A percentile compares a stretch with the other conserved stretches of the same genome.
Evolutionary conservation across 305 asterid species (phyloP).

Genomic region (Vinca major): DNA sequence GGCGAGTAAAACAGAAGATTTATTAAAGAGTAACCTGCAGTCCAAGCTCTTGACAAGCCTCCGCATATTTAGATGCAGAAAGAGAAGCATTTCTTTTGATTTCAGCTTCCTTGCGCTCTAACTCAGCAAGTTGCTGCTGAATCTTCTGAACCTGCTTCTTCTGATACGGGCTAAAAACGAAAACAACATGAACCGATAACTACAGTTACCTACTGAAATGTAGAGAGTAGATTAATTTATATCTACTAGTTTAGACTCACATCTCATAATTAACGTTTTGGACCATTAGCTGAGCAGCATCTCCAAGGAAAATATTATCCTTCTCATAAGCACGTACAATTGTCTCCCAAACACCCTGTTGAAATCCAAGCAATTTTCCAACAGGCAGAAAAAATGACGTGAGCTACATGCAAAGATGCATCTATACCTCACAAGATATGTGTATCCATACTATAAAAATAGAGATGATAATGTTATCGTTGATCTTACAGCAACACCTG

Average conservation of each 20-base stretch:
- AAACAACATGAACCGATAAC: conserved; percentile 15
- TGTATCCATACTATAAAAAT: conserved; percentile 4
- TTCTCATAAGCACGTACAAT: conserved; percentile 83
- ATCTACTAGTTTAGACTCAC: conserved; percentile 32
- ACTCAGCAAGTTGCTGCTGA: conserved; percentile 85
- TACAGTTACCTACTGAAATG: neutral
- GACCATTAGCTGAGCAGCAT: conserved; percentile 92
- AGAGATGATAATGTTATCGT: conserved; percentile 17
- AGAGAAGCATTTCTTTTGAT: conserved; percentile 88
- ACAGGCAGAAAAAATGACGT: conserved; percentile 4
- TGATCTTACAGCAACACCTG: conserved; percentile 96
- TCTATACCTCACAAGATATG: neutral
- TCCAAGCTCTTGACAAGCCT: conserved; percentile 95
- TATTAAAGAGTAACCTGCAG: conserved; percentile 52
- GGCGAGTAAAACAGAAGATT: neutral
- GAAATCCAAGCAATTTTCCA: conserved; percentile 14
- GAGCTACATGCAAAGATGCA: conserved; percentile 8
- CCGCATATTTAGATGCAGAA: conserved; percentile 78
- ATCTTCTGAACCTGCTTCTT: conserved; percentile 92
- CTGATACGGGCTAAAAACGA: conserved; percentile 61
- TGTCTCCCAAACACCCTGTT: conserved; percentile 93
- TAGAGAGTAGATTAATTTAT: neutral
- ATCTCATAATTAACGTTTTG: conserved; percentile 90
- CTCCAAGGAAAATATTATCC: conserved; percentile 82
- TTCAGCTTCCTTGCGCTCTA: conserved; percentile 87